These are phyloP conservation scores for Amniculicola lignicola DNA, from an alignment of 495 filamentous ascomycete species.

Conservation along the genomic window DNA sequence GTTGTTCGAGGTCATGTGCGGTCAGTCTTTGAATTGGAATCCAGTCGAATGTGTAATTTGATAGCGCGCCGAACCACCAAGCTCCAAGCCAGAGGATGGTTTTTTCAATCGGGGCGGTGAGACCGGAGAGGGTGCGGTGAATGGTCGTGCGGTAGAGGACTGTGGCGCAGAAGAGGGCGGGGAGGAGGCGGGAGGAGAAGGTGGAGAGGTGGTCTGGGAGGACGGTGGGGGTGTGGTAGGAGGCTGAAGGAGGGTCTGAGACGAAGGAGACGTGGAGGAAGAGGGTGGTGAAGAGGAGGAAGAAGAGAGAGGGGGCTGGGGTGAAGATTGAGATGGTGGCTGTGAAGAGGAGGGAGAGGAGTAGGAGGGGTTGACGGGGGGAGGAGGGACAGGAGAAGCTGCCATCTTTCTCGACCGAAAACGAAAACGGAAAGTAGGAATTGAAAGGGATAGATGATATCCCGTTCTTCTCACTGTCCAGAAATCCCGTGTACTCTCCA, in stretches of 20 bases:
- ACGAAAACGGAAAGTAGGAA: constrained; percentile 42
- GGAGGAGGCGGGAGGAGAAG: constrained; percentile 40
- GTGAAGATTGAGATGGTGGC: constrained; percentile 38
- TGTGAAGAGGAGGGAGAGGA: constrained; percentile 39
- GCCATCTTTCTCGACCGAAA: constrained; percentile 32
- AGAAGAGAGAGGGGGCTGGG: constrained; percentile 38
- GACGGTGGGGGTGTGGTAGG: constrained; percentile 31
- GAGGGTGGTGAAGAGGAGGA: constrained; percentile 38
- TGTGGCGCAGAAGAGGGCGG: constrained; percentile 38
- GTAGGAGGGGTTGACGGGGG: constrained; percentile 38
- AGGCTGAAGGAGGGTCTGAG: constrained; percentile 40
- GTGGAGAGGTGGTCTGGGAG: constrained; percentile 40
- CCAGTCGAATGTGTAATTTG: constrained; percentile 45
- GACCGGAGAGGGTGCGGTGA: constrained; percentile 40
- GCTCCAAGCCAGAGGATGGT: constrained; percentile 43
- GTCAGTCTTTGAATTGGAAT: constrained; percentile 44
- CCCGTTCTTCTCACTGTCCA: constrained; percentile 30
- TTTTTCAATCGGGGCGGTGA: constrained; percentile 44
- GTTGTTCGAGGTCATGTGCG: constrained; percentile 40
- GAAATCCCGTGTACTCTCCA: constrained; percentile 37
- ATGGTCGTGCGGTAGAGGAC: constrained; percentile 43
- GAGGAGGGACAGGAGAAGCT: constrained; percentile 35
- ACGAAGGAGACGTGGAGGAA: constrained; percentile 43
- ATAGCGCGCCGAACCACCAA: constrained; percentile 42
- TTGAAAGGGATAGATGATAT: constrained; percentile 39